phyloP scores from a whole-genome alignment of 2,329 filamentous ascomycete genomes.

The Incumbomyces delicatus region DNA sequence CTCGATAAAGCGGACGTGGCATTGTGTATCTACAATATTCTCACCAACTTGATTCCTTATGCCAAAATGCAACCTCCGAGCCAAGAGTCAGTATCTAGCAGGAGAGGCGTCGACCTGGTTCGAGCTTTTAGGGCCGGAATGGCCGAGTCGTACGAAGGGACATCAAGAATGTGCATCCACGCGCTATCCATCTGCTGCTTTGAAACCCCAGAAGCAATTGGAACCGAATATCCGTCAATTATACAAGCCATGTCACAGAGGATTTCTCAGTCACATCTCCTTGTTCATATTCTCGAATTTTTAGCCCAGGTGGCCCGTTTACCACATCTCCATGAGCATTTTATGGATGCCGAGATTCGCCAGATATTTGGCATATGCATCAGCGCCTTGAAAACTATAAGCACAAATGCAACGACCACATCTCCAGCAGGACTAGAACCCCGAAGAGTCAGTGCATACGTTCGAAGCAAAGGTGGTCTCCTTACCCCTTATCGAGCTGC shows the following conservation, averaged over 20 bases:
- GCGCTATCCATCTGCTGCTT: conserved; percentile 91
- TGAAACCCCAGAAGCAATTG: conserved; percentile 78
- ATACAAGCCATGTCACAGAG: conserved; percentile 91
- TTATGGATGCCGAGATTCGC: conserved; percentile 83
- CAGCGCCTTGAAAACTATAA: conserved; percentile 80
- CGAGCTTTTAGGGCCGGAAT: conserved; percentile 79
- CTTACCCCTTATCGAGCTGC: conserved; percentile 23
- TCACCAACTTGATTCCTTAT: conserved; percentile 85
- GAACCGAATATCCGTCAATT: conserved; percentile 74
- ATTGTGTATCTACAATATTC: conserved; percentile 74
- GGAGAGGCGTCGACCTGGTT: conserved; percentile 69
- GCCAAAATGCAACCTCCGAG: conserved; percentile 37
- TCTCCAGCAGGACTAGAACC: conserved; percentile 15
- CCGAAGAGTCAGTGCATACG: conserved; percentile 17
- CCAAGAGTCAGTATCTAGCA: conserved; percentile 56
- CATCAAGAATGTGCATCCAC: conserved; percentile 87
- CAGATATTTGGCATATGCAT: conserved; percentile 94
- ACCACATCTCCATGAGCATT: conserved; percentile 75
- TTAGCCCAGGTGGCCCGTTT: conserved; percentile 79
- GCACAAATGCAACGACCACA: conserved; percentile 43
- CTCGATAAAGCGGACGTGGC: conserved; percentile 81
- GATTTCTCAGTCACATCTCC: conserved; percentile 84
- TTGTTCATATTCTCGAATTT: conserved; percentile 92
- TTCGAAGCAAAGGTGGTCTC: conserved; percentile 16
- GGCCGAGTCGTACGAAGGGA: conserved; percentile 61